Base-by-base conservation (phyloP, 2,329 filamentous ascomycete species). In the Rutstroemia sp. region DNA sequence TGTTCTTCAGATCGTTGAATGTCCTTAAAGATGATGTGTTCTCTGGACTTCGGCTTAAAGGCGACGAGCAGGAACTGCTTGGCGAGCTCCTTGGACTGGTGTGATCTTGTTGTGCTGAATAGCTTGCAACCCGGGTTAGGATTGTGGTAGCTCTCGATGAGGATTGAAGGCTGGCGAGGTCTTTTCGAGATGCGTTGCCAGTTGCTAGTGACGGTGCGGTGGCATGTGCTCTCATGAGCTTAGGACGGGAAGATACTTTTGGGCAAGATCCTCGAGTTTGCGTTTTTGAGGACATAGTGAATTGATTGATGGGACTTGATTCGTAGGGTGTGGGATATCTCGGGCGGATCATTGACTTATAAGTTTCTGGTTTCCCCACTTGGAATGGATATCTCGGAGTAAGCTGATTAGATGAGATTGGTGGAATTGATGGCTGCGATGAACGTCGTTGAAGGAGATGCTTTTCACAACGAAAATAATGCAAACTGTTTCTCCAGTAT, bases 121-220 rank as follows among this genome's bases (percentile, higher is more conserved):
- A 75, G 57, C 77, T 72, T 46, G 77, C 80, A 48, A 83, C 75
- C 53, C 77, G 75, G 64, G 71, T 81, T 53, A 83, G 73, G 21
- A 83, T 68, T 51, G 82, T 79, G 3, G 80, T 74, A 17, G 80
- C 81, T 59, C 76, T 72, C 23, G 78, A 75, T 21, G 73, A 76
- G 27, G 73, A 73, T 10, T 76, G 74, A 2, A 77, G 72, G 51
- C 70, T 76, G 14, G 76, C 75, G 46, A 82, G 69, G 41, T 80
- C 73, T 55, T 77, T 76, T 53, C 76, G 72, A 59, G 76, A 78
- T 37, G 76, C 76, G 61, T 77, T 80, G 34, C 78, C 79, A 4
- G 77, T 75, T 12, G 78, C 82, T 61, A 83, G 76, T 27, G 79
- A 81, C 4, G 81, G 80, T 59, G 80, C 80, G 10, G 80, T 83